Conservation (phyloP, 495 filamentous ascomycete species). For the Penicillium subrubescens region DNA sequence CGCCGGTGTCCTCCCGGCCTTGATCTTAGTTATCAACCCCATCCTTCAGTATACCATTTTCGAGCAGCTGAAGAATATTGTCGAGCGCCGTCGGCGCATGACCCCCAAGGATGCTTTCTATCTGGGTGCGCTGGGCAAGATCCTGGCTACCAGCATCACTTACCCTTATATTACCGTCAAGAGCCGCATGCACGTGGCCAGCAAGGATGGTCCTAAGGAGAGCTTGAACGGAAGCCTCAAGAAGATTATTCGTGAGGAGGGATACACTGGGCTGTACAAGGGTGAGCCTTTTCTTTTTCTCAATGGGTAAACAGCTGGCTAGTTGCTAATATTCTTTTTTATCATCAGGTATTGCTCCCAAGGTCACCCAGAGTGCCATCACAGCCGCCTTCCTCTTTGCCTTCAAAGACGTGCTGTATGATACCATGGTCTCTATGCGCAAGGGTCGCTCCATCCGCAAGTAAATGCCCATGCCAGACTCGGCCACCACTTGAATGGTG, state of each 20-base stretch:
- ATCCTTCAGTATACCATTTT: conserved; percentile 99
- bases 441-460: conserved; percentile 48
- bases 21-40: conserved; percentile 94
- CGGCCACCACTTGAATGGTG: neutral
- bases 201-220: conserved; percentile 64
- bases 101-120: conserved; percentile 87
- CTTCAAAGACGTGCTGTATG: conserved; percentile 90
- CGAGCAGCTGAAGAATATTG: conserved; percentile 86
- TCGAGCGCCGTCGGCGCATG: conserved; percentile 67
- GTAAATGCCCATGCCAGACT: conserved; percentile 17
- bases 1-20: conserved; percentile 86
- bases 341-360: conserved; percentile 78
- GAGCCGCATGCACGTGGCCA: conserved; percentile 91
- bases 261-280: conserved; percentile 87
- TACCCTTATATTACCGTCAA: conserved; percentile 99
- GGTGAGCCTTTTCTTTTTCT: conserved; percentile 51
- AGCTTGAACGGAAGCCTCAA: conserved; percentile 73
- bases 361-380: conserved; percentile 93
- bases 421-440: conserved; percentile 58
- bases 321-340: neutral
- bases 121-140: conserved; percentile 89
- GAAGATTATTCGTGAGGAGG: conserved; percentile 83
- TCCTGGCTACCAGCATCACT: conserved; percentile 89
- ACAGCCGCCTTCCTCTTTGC: conserved; percentile 97
- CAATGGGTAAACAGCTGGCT: neutral